Base-by-base conservation (phyloP, 1,284 basidiomycete genomes). In the Moniliophthora roreri region DNA sequence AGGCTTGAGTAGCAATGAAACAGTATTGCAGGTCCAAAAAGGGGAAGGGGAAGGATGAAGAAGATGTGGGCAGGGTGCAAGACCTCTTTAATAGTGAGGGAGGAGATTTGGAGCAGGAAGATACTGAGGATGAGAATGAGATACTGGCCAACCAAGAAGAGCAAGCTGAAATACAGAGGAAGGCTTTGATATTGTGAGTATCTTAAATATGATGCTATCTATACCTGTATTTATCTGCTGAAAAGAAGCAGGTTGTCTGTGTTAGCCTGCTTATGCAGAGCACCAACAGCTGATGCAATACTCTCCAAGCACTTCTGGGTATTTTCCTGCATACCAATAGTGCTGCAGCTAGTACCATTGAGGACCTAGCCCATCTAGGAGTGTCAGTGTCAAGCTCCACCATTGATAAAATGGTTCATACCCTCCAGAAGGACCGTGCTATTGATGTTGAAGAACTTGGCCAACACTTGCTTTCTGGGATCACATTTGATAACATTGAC, bases 401-500 rank as follows among this genome's bases (percentile, higher is more conserved):
- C 1, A 65, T 67, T 32, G 32, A 65, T 35, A 8, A 48, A 1
- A 48, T 56, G 6, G 34, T 63, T 21, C 21, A n/a, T 16, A 58
- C 35, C 23, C 54, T 64, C 2, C 62, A 60, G 2, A 23, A 48
- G 0, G 58, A 66, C 15, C 48, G 60, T 0, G 28, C 23, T 4
- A 28, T 15, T 1, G 36, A 20, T 23, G 42, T 66, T 15, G 15
- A 41, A n/a, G 21, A 48, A 21, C 28, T 63, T 0, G 66, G 62
- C 0, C 38, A 55, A 5, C 59, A 56, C 0, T 38, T 69, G 0
- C 42, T 66, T 0, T 47, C 59, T 2, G 46, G 45, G 13, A 68
- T 65, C 53, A 66, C 64, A 1, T 73, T 68, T 26, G 65, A 74
- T 45, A 73, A 73, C 51, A 63, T 74, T 13, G 68, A 74, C 35